These are phyloP conservation scores for Cadophora gregata DNA, from an alignment of 2,329 filamentous ascomycete species.

Conservation along the genomic window DNA sequence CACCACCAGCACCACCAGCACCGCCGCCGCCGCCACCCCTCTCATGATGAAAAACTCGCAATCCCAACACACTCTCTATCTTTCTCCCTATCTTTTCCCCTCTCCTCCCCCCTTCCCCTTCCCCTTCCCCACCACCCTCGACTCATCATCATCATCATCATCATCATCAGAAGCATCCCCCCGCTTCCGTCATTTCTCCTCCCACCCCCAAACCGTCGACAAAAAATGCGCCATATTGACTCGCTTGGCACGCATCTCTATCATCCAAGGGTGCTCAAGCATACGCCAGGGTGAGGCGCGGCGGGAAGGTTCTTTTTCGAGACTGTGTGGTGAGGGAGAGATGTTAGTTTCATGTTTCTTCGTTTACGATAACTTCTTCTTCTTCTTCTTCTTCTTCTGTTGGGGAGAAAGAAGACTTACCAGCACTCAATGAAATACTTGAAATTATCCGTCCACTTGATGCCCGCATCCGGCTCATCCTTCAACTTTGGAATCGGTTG, in stretches of 20 bases:
- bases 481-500: slow-evolving; percentile 95
- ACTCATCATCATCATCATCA: too few relatives aligned
- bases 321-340: slow-evolving; percentile 55
- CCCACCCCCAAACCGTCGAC: slow-evolving; percentile 96
- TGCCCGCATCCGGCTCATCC: slow-evolving; percentile 87
- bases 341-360: background rate
- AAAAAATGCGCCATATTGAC: slow-evolving; percentile 98
- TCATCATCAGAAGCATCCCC: background rate
- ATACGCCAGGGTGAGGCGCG: slow-evolving; percentile 97
- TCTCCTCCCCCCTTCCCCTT: background rate
- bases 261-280: slow-evolving; percentile 98
- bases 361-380: too few relatives aligned
- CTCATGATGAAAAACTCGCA: background rate
- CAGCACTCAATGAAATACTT: slow-evolving; percentile 99
- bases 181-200: slow-evolving; percentile 46
- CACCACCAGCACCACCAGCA: too few relatives aligned
- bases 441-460: slow-evolving; percentile 96
- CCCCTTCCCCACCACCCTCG: background rate
- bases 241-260: slow-evolving; percentile 92
- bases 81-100: background rate
- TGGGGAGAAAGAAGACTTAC: slow-evolving; percentile 68
- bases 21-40: too few relatives aligned
- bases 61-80: background rate
- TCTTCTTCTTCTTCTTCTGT: background rate
- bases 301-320: slow-evolving; percentile 89